Percentiles rank a stretch among this genome's conserved stretches.
phyloP scores from a whole-genome alignment of 2,329 filamentous ascomycete genomes.

The Aspergillus clavatus region DNA sequence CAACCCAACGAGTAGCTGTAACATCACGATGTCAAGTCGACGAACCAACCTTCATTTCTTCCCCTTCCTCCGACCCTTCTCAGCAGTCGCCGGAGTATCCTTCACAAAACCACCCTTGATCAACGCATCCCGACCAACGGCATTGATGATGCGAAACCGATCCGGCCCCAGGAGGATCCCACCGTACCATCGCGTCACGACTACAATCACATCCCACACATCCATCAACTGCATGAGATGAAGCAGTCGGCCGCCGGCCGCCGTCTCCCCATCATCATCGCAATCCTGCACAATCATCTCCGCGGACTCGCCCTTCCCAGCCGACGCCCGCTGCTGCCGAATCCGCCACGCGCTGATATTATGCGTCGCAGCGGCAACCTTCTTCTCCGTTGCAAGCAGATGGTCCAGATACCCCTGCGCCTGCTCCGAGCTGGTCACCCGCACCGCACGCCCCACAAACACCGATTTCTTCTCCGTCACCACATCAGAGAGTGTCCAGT shows the following conservation, averaged over 20 bases:
- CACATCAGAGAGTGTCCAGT: conserved; percentile 70
- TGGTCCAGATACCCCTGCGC: conserved; percentile 68
- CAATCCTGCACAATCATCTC: conserved; percentile 73
- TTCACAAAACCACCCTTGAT: conserved; percentile 68
- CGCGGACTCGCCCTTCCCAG: conserved; percentile 27
- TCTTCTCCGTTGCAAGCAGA: conserved; percentile 76
- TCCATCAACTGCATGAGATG: conserved; percentile 95
- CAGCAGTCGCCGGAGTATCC: conserved; percentile 41
- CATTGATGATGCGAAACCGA: conserved; percentile 86
- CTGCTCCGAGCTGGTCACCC: conserved; percentile 64
- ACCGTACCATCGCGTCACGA: conserved; percentile 94
- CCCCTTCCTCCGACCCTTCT: conserved; percentile 54
- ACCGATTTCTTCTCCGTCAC: conserved; percentile 79
- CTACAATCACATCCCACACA: conserved; percentile 85
- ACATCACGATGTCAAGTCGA: too few species aligned
- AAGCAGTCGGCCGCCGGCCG: conserved; percentile 77
- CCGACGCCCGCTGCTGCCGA: conserved; percentile 34
- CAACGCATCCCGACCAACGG: conserved; percentile 76
- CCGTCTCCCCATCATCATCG: conserved; percentile 93
- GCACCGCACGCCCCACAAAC: conserved; percentile 74
- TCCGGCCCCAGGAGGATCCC: conserved; percentile 84
- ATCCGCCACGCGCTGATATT: conserved; percentile 96
- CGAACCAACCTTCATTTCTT: conserved; percentile 30
- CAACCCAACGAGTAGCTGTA: too few species aligned
- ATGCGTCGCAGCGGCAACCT: conserved; percentile 80